A percentile compares a stretch with the other conserved stretches of the same genome.
Evolutionary conservation across 2,329 filamentous ascomycete species (phyloP).

Genomic region (Zymoseptoria tritici): DNA sequence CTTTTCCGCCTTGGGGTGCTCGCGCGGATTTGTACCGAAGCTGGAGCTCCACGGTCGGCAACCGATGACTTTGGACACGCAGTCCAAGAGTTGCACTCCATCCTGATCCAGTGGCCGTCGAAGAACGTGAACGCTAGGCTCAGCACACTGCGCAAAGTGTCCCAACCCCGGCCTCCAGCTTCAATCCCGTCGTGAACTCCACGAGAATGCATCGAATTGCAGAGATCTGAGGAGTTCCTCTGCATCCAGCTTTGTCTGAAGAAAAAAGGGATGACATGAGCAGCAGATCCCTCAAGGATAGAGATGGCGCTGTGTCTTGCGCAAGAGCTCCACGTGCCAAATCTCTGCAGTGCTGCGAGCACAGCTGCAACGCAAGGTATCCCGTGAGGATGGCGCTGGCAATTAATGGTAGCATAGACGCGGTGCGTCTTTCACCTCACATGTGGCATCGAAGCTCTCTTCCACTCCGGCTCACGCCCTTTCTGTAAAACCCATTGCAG

Average conservation of each 20-base stretch:
- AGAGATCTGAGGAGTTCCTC: too few species aligned
- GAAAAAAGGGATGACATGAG: neutral
- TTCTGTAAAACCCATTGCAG: neutral
- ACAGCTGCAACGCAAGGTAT: neutral
- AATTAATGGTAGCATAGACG: neutral
- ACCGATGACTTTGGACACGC: neutral
- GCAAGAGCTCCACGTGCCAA: neutral
- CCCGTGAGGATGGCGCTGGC: neutral
- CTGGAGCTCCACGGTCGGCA: neutral
- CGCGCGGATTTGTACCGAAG: neutral
- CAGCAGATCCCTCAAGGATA: neutral
- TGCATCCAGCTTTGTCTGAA: neutral
- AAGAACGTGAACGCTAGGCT: neutral
- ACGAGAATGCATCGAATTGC: too few species aligned
- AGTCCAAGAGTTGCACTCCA: neutral
- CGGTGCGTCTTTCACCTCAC: neutral
- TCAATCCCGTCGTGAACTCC: too few species aligned
- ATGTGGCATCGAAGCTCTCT: neutral
- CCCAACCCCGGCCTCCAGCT: too few species aligned
- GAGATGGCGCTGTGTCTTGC: neutral
- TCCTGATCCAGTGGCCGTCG: neutral
- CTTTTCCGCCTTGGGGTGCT: neutral
- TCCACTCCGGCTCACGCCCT: neutral
- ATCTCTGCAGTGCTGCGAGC: neutral
- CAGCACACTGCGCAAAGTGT: too few species aligned